Base-by-base conservation (phyloP, 139 green algal species). In the Auxenochlorella pyrenoidosa region DNA sequence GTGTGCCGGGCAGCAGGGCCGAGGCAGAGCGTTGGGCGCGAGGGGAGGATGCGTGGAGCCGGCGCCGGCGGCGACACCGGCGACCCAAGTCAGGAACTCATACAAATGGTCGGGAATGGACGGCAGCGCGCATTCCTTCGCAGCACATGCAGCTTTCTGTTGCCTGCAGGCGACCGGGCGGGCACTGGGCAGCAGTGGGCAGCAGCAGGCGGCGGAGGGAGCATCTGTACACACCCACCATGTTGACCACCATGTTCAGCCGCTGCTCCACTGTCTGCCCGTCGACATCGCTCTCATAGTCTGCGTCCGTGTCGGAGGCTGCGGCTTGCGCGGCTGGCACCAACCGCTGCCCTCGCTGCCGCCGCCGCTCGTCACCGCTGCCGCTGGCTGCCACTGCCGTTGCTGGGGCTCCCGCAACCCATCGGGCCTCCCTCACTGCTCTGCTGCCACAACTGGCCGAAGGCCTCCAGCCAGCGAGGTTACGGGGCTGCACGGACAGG, bases 241-340 rank as follows among this genome's bases (percentile, higher is more conserved):
- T 78, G 82, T 86, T 86, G 41, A 34, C 38, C n/a, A 78, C n/a
- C 66, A 68, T 79, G 18, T 28, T 36, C 44, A 86, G 66, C 65
- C 82, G 82, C 43, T 65, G 43, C 66, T 86, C 82, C 65, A 79
- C 65, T 43, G 66, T 79, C 82, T 86, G 43, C 30, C 80, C 80
- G 22, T 85, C 80, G 24, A 76, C 72, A 66, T 85, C 80, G 30
- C 34, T 85, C n/a, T 85, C 58, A n/a, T 85, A 77, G 18, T 70
- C 63, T 10, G 40, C 80, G 18, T 85, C 80, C 13, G n/a, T 5
- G 12, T 26, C 78, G 3, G 54, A 63, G 4, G 34, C 78, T 72
- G 47, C n/a, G 5, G 78, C 78, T 10, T 34, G 44, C 8, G 34
- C 32, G 12, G 73, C 73, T 43, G 66, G 66, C 66, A 40, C 21